Evolutionary conservation across 805 yeast species (phyloP).

Genomic region (Candida parachauliodes): DNA sequence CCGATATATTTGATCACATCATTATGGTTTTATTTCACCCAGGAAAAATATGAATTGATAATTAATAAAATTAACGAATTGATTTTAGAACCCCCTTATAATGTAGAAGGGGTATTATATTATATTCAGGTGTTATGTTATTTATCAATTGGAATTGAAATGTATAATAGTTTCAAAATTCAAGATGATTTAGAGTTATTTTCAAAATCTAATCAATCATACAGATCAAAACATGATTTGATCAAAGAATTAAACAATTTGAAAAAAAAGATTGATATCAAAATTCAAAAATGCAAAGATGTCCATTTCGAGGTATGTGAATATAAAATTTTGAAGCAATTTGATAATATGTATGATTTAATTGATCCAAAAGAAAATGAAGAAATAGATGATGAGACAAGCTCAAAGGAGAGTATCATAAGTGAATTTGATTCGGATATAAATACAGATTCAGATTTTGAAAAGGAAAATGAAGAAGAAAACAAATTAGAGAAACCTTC

Average conservation of each 20-base stretch:
- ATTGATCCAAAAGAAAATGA: slow-evolving; percentile 4
- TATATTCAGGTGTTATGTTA: slow-evolving; percentile 28
- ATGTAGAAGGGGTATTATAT: slow-evolving; percentile 37
- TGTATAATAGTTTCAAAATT: slow-evolving; percentile 13
- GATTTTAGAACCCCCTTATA: slow-evolving; percentile 41
- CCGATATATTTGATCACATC: slow-evolving; percentile 40
- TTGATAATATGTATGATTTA: slow-evolving; percentile 7
- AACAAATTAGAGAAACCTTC: not conserved
- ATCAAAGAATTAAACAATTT: slow-evolving; percentile 11
- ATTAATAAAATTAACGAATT: slow-evolving; percentile 34
- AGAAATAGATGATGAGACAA: not conserved
- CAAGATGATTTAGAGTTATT: slow-evolving; percentile 6
- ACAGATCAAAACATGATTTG: slow-evolving; percentile 9
- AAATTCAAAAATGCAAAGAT: slow-evolving; percentile 20
- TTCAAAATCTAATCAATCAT: slow-evolving; percentile 1
- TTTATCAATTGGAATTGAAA: slow-evolving; percentile 19
- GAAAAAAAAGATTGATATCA: slow-evolving; percentile 10
- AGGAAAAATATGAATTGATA: slow-evolving; percentile 31
- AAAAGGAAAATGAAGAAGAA: too few relatives aligned
- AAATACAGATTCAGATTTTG: too few relatives aligned
- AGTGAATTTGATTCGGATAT: too few relatives aligned
- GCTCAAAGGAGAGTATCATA: not conserved
- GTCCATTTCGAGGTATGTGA: slow-evolving; percentile 24
- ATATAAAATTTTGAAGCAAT: slow-evolving; percentile 14
- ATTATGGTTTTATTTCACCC: slow-evolving; percentile 40